Evolutionary conservation across 805 yeast genomes (phyloP).

Genomic region (Schizosaccharomyces osmophilus): DNA sequence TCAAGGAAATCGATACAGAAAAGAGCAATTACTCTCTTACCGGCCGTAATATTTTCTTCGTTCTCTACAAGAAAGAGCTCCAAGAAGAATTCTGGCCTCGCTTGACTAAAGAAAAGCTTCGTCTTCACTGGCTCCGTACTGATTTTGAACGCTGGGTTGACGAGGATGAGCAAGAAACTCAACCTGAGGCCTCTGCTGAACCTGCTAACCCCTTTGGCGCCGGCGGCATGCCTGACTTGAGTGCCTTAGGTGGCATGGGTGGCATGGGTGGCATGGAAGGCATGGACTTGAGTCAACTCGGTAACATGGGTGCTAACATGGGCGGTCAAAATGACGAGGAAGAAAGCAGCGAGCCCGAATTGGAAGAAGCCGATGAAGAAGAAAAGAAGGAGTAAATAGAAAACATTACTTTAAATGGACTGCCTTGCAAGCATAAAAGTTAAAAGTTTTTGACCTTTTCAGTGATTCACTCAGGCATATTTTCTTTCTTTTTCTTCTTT

Average conservation of each 20-base stretch:
- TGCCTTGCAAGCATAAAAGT: not conserved
- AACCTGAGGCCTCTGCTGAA: conserved; percentile 12
- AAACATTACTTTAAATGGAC: not conserved
- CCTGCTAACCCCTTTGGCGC: conserved; percentile 20
- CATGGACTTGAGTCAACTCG: conserved; percentile 8
- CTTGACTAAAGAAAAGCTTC: conserved; percentile 64
- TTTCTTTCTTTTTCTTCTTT: too few species aligned
- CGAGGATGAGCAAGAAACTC: conserved; percentile 86
- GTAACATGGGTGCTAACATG: conserved; percentile 1
- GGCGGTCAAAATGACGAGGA: conserved; percentile 8
- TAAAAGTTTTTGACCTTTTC: too few species aligned
- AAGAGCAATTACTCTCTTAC: conserved; percentile 32
- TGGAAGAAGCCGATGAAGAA: conserved; percentile 3
- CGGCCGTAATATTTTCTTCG: conserved; percentile 39
- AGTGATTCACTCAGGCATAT: too few species aligned
- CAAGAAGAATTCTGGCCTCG: conserved; percentile 85
- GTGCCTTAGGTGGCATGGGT: conserved; percentile 5
- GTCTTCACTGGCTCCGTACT: conserved; percentile 60
- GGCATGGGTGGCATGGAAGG: conserved; percentile 13
- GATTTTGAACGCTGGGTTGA: conserved; percentile 95
- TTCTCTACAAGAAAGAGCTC: conserved; percentile 42
- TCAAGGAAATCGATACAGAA: conserved; percentile 43
- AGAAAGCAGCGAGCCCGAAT: conserved; percentile 2
- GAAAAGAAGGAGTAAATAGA: not conserved
- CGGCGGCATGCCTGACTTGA: conserved; percentile 9